Percentiles rank a stretch among this genome's conserved stretches.
Evolutionary conservation across 768 basidiomycete species (phyloP).

Genomic region (Dendrothele bispora): DNA sequence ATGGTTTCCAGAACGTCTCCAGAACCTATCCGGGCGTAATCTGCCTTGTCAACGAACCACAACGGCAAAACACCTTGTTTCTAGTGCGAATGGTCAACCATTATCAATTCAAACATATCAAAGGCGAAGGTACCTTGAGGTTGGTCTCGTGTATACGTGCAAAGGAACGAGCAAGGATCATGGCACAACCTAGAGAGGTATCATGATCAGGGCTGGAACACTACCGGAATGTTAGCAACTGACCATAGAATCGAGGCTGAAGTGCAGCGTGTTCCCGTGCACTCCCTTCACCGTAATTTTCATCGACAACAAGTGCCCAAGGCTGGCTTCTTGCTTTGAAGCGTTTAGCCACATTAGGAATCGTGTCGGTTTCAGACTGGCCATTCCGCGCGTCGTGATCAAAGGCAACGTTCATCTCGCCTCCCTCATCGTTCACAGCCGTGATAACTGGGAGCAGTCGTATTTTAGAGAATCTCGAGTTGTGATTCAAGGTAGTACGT

Average conservation of each 20-base stretch:
- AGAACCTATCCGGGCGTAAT: constrained; percentile 81
- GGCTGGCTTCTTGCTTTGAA: constrained; percentile 83
- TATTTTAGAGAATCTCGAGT: neutral
- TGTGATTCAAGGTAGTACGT: constrained; percentile 30
- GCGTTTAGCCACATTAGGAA: constrained; percentile 87
- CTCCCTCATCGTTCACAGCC: constrained; percentile 94
- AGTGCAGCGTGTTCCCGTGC: constrained; percentile 97
- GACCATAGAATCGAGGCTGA: constrained; percentile 93
- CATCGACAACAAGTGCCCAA: constrained; percentile 93
- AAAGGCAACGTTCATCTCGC: constrained; percentile 88
- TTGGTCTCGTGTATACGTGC: constrained; percentile 99
- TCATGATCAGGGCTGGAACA: no score
- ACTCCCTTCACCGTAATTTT: constrained; percentile 97
- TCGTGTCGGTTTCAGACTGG: constrained; percentile 65
- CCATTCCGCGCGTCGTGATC: constrained; percentile 59
- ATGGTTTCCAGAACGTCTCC: constrained; percentile 83
- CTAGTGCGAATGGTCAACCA: constrained; percentile 37
- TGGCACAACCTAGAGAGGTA: constrained; percentile 65
- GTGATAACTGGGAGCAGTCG: constrained; percentile 5
- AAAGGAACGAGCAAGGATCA: constrained; percentile 92
- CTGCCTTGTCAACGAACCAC: constrained; percentile 86
- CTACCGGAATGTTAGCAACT: no score
- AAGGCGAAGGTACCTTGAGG: constrained; percentile 62
- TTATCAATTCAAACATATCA: neutral
- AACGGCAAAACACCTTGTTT: constrained; percentile 98